These are phyloP conservation scores for Leavenworthia alabamica DNA, from an alignment of 345 rosid genomes.

Conservation along the genomic window DNA sequence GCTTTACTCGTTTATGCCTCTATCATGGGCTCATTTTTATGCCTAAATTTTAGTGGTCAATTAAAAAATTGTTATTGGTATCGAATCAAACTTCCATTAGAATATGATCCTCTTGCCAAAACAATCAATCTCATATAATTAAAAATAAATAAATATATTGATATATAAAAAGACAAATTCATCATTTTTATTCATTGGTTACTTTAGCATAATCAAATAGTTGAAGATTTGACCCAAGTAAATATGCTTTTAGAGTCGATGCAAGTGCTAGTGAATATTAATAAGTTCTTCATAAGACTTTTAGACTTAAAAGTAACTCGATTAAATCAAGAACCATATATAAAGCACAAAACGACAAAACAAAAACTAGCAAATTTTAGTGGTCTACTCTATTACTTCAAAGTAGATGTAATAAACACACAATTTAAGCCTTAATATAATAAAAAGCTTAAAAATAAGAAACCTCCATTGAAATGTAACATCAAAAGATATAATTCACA, in stretches of 20 bases:
- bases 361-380: background rate
- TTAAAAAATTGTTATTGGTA: background rate
- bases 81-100: conserved; percentile 18
- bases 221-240: no score
- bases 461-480: conserved; percentile 12
- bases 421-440: background rate
- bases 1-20: conserved; percentile 20
- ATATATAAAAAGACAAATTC: background rate
- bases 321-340: conserved; percentile 16
- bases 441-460: background rate
- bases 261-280: conserved; percentile 22
- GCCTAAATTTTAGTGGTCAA: conserved; percentile 8
- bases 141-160: background rate
- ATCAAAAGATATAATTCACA: conserved; percentile 3
- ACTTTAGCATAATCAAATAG: no score
- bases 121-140: background rate
- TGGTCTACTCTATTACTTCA: conserved; percentile 1
- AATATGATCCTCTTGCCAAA: conserved; percentile 24
- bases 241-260: conserved; percentile 16
- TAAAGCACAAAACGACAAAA: conserved; percentile 9
- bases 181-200: no score
- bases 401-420: background rate
- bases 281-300: conserved; percentile 24
- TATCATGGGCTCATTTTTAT: conserved; percentile 19
- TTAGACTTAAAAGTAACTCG: conserved; percentile 22